Evolutionary conservation across 108 stramenopile genomes (phyloP), one percentile per base, ranked within the genome.

Genomic region (Epithemia pelagica): DNA sequence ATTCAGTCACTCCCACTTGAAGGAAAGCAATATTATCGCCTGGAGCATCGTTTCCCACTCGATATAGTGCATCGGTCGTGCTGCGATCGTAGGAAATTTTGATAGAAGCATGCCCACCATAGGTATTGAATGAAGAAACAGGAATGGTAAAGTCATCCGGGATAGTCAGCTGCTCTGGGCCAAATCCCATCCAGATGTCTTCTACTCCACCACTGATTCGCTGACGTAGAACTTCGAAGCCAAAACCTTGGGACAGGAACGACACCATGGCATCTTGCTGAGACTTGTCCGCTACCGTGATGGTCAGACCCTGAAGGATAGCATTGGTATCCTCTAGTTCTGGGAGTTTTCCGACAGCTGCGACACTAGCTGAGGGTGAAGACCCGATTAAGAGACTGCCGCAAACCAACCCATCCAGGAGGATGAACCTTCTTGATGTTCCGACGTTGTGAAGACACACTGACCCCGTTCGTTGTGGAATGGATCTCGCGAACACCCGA

Each of bases 81-180:
- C 62, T 69, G 20, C 78, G 58, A 72, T 90, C 92, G 74, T 87
- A 90, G 19, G 83, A 78, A n/a, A 93, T 58, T 56, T 77, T 74
- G 57, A 93, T 70, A 30, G 89, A 84, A 21, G 87, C 82, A 66
- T 93, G 92, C 25, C 92, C 92, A 27, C 92, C 92, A 63, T 93
- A 90, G 59, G 73, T 70, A 28, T 65, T 55, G 33, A 90, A 85
- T 21, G 92, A 88, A 27, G 92, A 93, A 0, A 93, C 87, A 25
- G 85, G 84, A 22, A 85, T 54, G 54, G 63, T 65, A 66, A 88
- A 93, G 53, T 73, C 72, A 19, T 70, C 62, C 27, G 91, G 91
- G 28, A 88, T 71, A 58, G 69, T 75, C 54, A 86, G 79, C 33
- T 86, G 80, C 71, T 90, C 88, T 0, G 91, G 91, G 58, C 91